phyloP scores from a whole-genome alignment of 139 green algal genomes.

The Ulvella scutata region DNA sequence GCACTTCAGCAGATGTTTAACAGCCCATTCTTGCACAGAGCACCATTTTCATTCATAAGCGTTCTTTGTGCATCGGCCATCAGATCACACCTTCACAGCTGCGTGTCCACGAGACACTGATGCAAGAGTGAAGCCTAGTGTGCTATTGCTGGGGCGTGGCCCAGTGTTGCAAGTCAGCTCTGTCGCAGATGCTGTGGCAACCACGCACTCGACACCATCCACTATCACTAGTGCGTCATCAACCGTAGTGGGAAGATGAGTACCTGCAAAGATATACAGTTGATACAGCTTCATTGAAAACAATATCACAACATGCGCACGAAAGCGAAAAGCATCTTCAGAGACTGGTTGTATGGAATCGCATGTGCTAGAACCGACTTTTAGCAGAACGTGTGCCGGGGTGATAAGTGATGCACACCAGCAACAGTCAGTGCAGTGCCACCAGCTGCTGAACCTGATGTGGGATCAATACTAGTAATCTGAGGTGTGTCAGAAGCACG shows the following conservation, averaged over 20 bases:
- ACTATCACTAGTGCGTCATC: background rate
- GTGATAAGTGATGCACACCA: too few species aligned
- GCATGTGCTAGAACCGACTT: too few species aligned
- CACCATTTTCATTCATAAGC: background rate
- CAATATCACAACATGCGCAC: too few species aligned
- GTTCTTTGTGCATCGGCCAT: background rate
- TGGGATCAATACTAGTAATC: constrained; percentile 10
- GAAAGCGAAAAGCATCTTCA: too few species aligned
- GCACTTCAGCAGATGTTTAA: too few species aligned
- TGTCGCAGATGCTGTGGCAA: background rate
- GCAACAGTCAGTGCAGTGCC: constrained; percentile 25
- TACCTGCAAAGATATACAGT: too few species aligned
- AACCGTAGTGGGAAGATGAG: background rate
- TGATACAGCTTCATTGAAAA: too few species aligned
- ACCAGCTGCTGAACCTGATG: constrained; percentile 28
- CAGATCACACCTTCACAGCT: background rate
- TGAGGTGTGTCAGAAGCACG: constrained; percentile 8
- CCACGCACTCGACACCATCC: constrained; percentile 7
- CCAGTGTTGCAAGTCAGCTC: constrained; percentile 1
- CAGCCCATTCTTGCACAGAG: background rate
- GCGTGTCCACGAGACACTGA: background rate
- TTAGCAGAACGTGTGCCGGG: too few species aligned
- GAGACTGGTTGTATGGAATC: too few species aligned
- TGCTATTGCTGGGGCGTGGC: background rate
- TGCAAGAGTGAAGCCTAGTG: background rate